phyloP scores from a whole-genome alignment of 768 basidiomycete species.

The Hericium rajendrae region DNA sequence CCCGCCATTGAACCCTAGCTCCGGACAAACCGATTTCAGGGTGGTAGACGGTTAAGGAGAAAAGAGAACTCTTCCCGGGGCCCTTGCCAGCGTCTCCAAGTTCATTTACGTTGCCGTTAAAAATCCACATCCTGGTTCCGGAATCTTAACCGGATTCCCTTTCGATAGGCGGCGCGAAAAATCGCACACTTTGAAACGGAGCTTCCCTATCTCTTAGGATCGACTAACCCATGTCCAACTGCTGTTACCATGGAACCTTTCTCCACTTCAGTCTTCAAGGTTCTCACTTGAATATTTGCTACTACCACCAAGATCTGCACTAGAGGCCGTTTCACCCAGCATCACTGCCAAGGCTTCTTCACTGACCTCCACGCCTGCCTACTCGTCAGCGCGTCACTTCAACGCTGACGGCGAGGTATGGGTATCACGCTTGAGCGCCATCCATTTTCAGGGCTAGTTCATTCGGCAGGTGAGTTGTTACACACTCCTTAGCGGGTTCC shows the following conservation, averaged over 20 bases:
- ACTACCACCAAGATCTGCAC: slow-evolving; percentile 86
- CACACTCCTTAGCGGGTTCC: slow-evolving; percentile 81
- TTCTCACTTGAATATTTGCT: slow-evolving; percentile 84
- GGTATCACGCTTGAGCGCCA: slow-evolving; percentile 83
- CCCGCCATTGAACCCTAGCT: too few species aligned
- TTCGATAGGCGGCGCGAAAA: too few species aligned
- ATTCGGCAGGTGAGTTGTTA: slow-evolving; percentile 88
- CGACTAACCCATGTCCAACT: slow-evolving; percentile 82
- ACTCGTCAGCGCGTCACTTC: slow-evolving; percentile 63
- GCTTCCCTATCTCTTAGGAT: too few species aligned
- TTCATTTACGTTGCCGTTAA: too few species aligned
- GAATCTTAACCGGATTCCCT: too few species aligned
- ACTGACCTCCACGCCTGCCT: slow-evolving; percentile 72
- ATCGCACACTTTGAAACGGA: too few species aligned
- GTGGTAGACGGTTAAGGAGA: too few species aligned
- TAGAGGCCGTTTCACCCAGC: slow-evolving; percentile 68
- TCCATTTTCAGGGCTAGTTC: slow-evolving; percentile 88
- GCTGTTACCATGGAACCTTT: slow-evolving; percentile 83
- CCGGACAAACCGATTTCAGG: too few species aligned
- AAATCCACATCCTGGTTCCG: too few species aligned
- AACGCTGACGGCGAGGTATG: slow-evolving; percentile 74
- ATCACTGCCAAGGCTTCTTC: slow-evolving; percentile 73
- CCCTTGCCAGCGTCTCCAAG: too few species aligned
- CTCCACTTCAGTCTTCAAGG: slow-evolving; percentile 84
- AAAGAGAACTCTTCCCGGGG: too few species aligned